These are phyloP conservation scores for Parmelia sp. DNA, from an alignment of 495 filamentous ascomycete species.

Conservation along the genomic window DNA sequence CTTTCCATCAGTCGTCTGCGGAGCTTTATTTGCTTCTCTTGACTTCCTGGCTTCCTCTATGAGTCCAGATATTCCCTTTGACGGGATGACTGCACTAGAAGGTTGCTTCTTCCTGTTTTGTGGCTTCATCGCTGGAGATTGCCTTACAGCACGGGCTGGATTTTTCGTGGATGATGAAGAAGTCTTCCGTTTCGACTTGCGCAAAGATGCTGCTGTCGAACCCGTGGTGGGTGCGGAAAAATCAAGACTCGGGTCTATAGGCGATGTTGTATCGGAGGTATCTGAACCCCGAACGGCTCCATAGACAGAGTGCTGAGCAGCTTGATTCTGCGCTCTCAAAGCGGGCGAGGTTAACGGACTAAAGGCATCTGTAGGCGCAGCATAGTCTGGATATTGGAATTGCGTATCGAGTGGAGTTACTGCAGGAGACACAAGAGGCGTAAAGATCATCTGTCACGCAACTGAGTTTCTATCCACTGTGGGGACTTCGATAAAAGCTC, in stretches of 20 bases:
- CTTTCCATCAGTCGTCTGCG: slow-evolving; percentile 34
- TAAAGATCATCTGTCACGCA: slow-evolving; percentile 68
- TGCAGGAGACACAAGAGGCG: slow-evolving; percentile 87
- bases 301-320: slow-evolving; percentile 37
- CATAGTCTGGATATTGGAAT: slow-evolving; percentile 74
- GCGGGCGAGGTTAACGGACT: slow-evolving; percentile 91
- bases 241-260: slow-evolving; percentile 41
- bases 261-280: slow-evolving; percentile 41
- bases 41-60: slow-evolving; percentile 30
- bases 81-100: slow-evolving; percentile 50
- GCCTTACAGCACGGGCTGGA: slow-evolving; percentile 49
- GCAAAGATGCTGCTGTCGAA: slow-evolving; percentile 35
- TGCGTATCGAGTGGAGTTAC: slow-evolving; percentile 86
- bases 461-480: slow-evolving; percentile 8
- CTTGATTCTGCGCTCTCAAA: slow-evolving; percentile 65
- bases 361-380: slow-evolving; percentile 82
- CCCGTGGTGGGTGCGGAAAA: slow-evolving; percentile 33
- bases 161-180: slow-evolving; percentile 39
- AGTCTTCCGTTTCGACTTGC: slow-evolving; percentile 29
- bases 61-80: slow-evolving; percentile 50
- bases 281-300: slow-evolving; percentile 31
- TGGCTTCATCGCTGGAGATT: slow-evolving; percentile 82
- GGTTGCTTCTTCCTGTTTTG: slow-evolving; percentile 51
- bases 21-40: slow-evolving; percentile 31
- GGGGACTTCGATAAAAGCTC: background rate